Conservation (phyloP, 2,329 filamentous ascomycete species). For the Ophiostoma australiae region DNA sequence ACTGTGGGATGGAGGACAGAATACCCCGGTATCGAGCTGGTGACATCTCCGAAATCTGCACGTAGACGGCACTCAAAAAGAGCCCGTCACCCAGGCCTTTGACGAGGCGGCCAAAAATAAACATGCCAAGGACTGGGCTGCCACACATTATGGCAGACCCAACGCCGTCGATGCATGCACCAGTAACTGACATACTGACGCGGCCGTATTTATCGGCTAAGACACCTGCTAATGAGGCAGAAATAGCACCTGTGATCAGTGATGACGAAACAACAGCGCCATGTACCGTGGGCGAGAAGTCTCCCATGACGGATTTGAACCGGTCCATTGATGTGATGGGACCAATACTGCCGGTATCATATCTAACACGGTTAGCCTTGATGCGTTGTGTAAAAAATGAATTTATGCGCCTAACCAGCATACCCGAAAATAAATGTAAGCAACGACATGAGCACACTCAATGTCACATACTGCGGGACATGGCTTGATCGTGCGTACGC, state of each 20-base stretch:
- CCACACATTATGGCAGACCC: constrained; percentile 10
- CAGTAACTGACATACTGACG: not conserved
- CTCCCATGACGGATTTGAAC: constrained; percentile 6
- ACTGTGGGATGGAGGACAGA: constrained; percentile 7
- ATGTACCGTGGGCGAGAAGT: not conserved
- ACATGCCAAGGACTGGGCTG: not conserved
- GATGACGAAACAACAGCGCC: constrained; percentile 14
- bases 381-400: not conserved
- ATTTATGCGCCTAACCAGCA: not conserved
- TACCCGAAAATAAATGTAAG: constrained; percentile 5
- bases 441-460: not conserved
- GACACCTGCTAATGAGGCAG: constrained; percentile 6
- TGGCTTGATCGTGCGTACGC: not conserved
- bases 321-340: constrained; percentile 5
- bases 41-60: constrained; percentile 12
- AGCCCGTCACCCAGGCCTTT: constrained; percentile 12
- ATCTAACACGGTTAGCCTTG: not conserved
- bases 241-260: constrained; percentile 8
- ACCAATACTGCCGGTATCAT: constrained; percentile 13
- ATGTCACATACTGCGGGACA: not conserved
- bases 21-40: constrained; percentile 9
- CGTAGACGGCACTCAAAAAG: constrained; percentile 10
- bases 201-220: constrained; percentile 13
- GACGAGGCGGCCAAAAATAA: constrained; percentile 11
- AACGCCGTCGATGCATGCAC: constrained; percentile 8